A percentile compares a stretch with the other conserved stretches of the same genome.
Conservation (phyloP, 2,329 filamentous ascomycete species). For the Sporothrix euskadiensis region DNA sequence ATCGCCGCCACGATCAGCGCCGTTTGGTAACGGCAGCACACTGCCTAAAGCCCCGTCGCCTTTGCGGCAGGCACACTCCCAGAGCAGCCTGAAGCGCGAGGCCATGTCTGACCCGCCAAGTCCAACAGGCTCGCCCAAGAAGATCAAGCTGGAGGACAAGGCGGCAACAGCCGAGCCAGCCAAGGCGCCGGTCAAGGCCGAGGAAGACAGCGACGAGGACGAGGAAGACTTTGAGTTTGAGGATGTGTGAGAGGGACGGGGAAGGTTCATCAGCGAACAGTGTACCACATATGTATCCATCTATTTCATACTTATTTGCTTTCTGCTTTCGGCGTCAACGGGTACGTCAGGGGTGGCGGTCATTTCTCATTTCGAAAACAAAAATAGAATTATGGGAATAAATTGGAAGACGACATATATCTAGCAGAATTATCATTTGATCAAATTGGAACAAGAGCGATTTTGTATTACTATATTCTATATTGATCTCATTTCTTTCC, state of each 20-base stretch:
- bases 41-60: conserved; percentile 35
- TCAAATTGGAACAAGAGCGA: background rate
- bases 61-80: conserved; percentile 35
- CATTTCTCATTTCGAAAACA: conserved; percentile 4
- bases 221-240: conserved; percentile 60
- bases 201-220: conserved; percentile 53
- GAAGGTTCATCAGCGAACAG: background rate
- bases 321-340: conserved; percentile 13
- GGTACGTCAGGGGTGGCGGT: conserved; percentile 9
- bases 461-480: too few species aligned
- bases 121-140: conserved; percentile 51
- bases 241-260: conserved; percentile 48
- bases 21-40: conserved; percentile 18
- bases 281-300: conserved; percentile 7
- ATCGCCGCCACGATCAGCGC: conserved; percentile 8
- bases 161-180: conserved; percentile 27
- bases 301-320: background rate
- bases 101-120: conserved; percentile 36
- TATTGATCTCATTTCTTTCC: background rate
- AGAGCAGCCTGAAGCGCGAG: conserved; percentile 42
- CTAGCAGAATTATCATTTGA: background rate
- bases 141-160: conserved; percentile 59
- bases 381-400: conserved; percentile 2
- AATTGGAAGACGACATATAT: background rate
- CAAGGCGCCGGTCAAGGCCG: conserved; percentile 35